Conservation (phyloP, 441 rosid genomes). For the Populus hybrid region DNA sequence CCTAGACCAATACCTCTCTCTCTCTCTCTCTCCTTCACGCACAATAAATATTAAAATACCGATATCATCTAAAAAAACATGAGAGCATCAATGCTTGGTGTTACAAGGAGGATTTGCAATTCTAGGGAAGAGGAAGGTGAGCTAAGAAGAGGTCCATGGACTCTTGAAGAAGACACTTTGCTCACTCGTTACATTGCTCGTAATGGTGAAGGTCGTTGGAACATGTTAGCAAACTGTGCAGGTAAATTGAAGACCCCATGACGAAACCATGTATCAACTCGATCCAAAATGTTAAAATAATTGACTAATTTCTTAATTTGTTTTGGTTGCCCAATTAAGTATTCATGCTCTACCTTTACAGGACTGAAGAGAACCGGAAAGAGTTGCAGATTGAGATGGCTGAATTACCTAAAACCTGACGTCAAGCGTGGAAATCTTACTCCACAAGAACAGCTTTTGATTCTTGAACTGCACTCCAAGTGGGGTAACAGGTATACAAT, state of each 20-base stretch:
- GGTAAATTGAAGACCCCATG: constrained; percentile 29
- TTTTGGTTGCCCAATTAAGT: background rate
- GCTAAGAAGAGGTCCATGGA: constrained; percentile 75
- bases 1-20: background rate
- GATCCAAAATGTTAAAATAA: background rate
- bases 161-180: constrained; percentile 66
- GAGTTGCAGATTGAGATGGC: constrained; percentile 66
- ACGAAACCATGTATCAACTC: background rate
- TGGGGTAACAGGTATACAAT: constrained; percentile 50
- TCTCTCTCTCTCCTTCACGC: background rate
- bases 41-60: background rate
- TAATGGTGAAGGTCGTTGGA: constrained; percentile 75
- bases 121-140: constrained; percentile 33
- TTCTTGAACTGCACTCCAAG: constrained; percentile 56
- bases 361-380: constrained; percentile 58
- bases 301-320: background rate
- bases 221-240: constrained; percentile 49
- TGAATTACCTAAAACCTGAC: constrained; percentile 59
- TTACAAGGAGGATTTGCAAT: constrained; percentile 22
- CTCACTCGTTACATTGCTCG: constrained; percentile 49
- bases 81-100: constrained; percentile 19
- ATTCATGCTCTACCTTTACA: background rate
- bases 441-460: constrained; percentile 47
- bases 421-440: constrained; percentile 52
- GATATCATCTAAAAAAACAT: background rate